phyloP scores from a whole-genome alignment of 768 basidiomycete genomes.

The Xerocomus brunneocitrinus region DNA sequence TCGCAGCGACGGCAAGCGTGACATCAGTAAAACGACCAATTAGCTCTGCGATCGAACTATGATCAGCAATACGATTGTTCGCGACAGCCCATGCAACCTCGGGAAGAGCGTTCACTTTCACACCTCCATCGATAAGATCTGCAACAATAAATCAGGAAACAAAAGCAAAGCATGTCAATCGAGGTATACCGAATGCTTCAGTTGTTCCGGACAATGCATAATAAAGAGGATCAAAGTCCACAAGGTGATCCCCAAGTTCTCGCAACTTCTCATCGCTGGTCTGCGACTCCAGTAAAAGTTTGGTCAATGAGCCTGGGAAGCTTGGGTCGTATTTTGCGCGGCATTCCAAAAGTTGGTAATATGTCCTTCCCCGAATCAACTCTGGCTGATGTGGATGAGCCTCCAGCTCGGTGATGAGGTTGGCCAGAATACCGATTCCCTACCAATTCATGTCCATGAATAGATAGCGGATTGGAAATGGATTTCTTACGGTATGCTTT shows the following conservation, averaged over 20 bases:
- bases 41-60: slow-evolving; percentile 22
- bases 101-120: slow-evolving; percentile 46
- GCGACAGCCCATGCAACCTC: slow-evolving; percentile 36
- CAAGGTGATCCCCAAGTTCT: slow-evolving; percentile 14
- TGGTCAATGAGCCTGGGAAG: slow-evolving; percentile 23
- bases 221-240: slow-evolving; percentile 20
- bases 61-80: slow-evolving; percentile 33
- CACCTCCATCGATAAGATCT: slow-evolving; percentile 40
- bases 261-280: slow-evolving; percentile 18
- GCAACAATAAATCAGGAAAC: slow-evolving; percentile 26
- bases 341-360: slow-evolving; percentile 36
- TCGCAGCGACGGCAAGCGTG: slow-evolving; percentile 14
- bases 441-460: slow-evolving; percentile 6
- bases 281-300: slow-evolving; percentile 21
- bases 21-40: slow-evolving; percentile 10
- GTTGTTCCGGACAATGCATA: slow-evolving; percentile 25
- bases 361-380: slow-evolving; percentile 23
- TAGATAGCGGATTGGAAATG: neutral
- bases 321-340: slow-evolving; percentile 37
- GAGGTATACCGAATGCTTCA: slow-evolving; percentile 22
- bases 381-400: slow-evolving; percentile 36
- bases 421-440: slow-evolving; percentile 48
- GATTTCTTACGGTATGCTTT: slow-evolving; percentile 40
- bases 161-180: neutral
- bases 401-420: slow-evolving; percentile 44